A percentile compares a stretch with the other conserved stretches of the same genome.
Evolutionary conservation across 2,329 filamentous ascomycete species (phyloP).

Genomic region (Aspergillus niger): DNA sequence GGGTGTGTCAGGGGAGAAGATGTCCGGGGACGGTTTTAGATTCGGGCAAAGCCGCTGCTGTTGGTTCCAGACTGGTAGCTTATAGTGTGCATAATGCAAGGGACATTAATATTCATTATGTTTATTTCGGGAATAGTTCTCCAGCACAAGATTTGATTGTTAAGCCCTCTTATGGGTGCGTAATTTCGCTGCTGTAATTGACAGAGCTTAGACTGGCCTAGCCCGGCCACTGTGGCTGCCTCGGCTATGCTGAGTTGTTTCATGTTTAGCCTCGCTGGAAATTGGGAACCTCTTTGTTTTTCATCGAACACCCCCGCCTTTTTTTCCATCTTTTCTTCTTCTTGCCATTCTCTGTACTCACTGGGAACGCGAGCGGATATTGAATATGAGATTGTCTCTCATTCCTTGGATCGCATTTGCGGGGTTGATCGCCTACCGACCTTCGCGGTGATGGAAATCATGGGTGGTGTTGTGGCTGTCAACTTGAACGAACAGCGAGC

Average conservation of each 20-base stretch:
- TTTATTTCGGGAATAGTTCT: too few relatives aligned
- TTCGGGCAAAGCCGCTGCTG: too few relatives aligned
- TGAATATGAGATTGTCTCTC: background rate
- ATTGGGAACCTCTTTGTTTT: background rate
- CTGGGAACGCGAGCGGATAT: background rate
- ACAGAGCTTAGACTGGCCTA: background rate
- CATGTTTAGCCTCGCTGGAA: background rate
- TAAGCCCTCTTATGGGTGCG: background rate
- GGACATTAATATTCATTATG: background rate
- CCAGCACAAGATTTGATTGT: background rate
- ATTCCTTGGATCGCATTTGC: background rate
- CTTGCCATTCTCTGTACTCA: background rate
- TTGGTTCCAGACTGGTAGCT: too few relatives aligned
- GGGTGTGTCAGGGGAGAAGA: background rate
- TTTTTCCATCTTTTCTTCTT: too few relatives aligned
- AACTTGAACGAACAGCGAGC: background rate
- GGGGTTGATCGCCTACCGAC: background rate
- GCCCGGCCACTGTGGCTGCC: background rate
- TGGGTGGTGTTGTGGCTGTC: background rate
- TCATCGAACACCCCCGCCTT: background rate
- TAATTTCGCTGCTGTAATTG: background rate
- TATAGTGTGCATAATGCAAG: background rate
- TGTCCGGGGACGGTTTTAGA: too few relatives aligned
- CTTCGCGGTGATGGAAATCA: background rate
- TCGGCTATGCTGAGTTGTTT: constrained; percentile 3